Evolutionary conservation across 495 filamentous ascomycete species (phyloP), one percentile per base, ranked within the genome.

Genomic region (Mycothermus thermophilus): DNA sequence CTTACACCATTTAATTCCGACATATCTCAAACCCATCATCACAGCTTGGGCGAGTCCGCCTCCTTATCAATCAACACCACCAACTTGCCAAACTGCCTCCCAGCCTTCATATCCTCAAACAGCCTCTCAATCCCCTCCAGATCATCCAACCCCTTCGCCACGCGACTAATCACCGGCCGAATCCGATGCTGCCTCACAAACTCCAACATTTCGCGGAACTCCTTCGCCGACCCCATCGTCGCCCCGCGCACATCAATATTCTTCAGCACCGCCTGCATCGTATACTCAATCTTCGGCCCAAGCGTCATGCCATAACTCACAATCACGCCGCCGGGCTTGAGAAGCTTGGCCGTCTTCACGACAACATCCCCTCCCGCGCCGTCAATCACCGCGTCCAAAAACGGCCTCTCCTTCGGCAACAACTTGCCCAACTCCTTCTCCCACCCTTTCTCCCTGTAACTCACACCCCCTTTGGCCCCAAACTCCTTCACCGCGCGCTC

Each of bases 261-360:
- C 52, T 72, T 77, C 32, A 86, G 47, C n/a, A 81, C 71, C 3
- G 79, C 78, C 40, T 56, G 46, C 73, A 85, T 83, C 10, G 62
- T 43, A 58, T 74, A 85, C 12, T 80, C 67, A 67, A 82, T 78
- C 55, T 74, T 74, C 0, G 80, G 80, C 9, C 64, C 66, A 3
- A 79, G 61, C 8, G 82, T 87, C 82, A 87, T 86, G 22, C 82
- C 82, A 47, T 87, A 86, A 28, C 67, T 57, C 4, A 72, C 65
- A 39, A 87, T 66, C 19, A 80, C 62, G 18, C 80, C 82, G 13
- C 82, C 82, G 0, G 41, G 35, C 51, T 75, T 74, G 34, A 80
- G 49, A 18, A 83, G 29, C 48, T 58, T 74, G 19, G 62, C 59
- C 19, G 62, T 63, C 48, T 67, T 72, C 12, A 62, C 59, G 17